Base-by-base conservation (phyloP, 768 basidiomycete genomes). In the Boletus sp. region DNA sequence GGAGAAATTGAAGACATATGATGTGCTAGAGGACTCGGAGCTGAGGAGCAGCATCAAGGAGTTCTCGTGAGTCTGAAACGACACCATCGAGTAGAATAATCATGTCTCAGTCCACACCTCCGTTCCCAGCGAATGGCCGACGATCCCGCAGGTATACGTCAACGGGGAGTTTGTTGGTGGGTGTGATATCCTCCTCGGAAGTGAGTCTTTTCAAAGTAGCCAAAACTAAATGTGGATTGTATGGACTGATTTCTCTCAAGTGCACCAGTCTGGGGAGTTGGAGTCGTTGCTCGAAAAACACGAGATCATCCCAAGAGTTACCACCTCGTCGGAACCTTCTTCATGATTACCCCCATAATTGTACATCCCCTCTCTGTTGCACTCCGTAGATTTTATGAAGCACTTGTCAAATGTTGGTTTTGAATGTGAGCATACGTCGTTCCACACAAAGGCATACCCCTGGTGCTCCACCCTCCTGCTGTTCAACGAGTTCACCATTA, bases 231-330 rank as follows among this genome's bases (percentile, higher is more conserved):
- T 4, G 8, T 35, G 15, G 29, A 10, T 20, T 10, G 4, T 17
- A 41, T 11, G 20, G 14, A n/a, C 49, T 66, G 0, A 62, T 29
- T 14, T 20, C n/a, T 41, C 5, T 30, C 2, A 62, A 95, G 94
- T 99, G 96, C 96, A 98, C 71, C 93, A 96, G 76, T 90, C 86
- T 7, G 96, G 96, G 53, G 94, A 98, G 74, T 80, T 99, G 8
- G 93, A 96, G 68, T 80, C 82, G 28, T 79, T 97, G 6, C 77
- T 97, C 20, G 83, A 83, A 62, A 84, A 89, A 68, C 80, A 86
- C 57, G 78, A 83, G 9, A 73, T 96, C 56, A 83, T 94, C 57
- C 82, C 87, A 5, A 45, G 28, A 29, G 44, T 28, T 45, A n/a
- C n/a, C n/a, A n/a, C 28, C 2, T 8, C 1, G 24, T 24, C 24